A percentile compares a stretch with the other conserved stretches of the same genome.
phyloP scores from a whole-genome alignment of 768 basidiomycete genomes.

The Chlorophyllum brunneum region DNA sequence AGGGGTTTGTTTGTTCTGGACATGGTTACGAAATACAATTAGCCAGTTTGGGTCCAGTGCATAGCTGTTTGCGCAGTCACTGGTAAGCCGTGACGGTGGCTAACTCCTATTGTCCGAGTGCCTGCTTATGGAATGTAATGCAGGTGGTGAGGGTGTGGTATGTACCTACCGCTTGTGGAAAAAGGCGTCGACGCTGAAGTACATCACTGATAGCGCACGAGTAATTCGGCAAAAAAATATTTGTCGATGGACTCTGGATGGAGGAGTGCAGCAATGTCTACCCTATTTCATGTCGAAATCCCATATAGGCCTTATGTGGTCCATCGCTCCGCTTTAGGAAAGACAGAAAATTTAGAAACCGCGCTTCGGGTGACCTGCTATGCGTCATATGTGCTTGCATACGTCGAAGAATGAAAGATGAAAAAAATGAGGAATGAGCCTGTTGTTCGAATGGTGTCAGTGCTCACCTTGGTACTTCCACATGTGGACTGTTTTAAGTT shows the following conservation, averaged over 20 bases:
- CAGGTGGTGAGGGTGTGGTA: neutral
- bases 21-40: too few relatives aligned
- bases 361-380: neutral
- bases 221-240: too few relatives aligned
- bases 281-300: too few relatives aligned
- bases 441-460: neutral
- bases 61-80: too few relatives aligned
- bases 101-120: neutral
- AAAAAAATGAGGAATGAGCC: constrained; percentile 11
- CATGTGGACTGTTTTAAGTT: neutral
- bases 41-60: too few relatives aligned
- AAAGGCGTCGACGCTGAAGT: neutral
- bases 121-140: neutral
- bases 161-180: neutral
- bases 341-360: too few relatives aligned
- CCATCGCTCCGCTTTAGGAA: too few relatives aligned
- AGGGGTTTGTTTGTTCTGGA: neutral
- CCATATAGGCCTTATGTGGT: too few relatives aligned
- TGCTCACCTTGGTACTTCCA: neutral
- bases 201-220: too few relatives aligned
- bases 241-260: too few relatives aligned
- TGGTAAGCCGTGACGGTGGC: neutral
- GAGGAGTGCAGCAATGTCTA: too few relatives aligned
- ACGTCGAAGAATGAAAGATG: neutral
- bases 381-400: constrained; percentile 1